A percentile compares a stretch with the other conserved stretches of the same genome.
Evolutionary conservation across 495 filamentous ascomycete species (phyloP).

Genomic region (Recurvomyces mirabilis): DNA sequence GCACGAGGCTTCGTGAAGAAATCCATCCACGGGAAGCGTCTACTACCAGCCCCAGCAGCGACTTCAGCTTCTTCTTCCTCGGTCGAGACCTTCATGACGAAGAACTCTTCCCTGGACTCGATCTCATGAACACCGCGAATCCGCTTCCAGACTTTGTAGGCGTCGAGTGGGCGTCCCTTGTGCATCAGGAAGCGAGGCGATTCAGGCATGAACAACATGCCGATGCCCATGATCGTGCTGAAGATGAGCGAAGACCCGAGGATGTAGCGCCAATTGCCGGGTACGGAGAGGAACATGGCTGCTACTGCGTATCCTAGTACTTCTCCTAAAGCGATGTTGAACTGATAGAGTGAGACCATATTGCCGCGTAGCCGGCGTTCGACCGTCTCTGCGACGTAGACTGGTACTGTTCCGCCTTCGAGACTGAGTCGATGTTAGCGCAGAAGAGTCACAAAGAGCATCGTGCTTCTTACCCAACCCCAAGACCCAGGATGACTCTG

Average conservation of each 20-base stretch:
- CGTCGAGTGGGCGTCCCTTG: slow-evolving; percentile 38
- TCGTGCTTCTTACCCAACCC: slow-evolving; percentile 50
- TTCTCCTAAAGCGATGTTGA: slow-evolving; percentile 53
- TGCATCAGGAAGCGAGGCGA: slow-evolving; percentile 48
- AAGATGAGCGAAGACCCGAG: slow-evolving; percentile 54
- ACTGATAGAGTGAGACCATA: slow-evolving; percentile 50
- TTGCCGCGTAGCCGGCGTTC: slow-evolving; percentile 46
- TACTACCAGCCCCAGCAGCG: slow-evolving; percentile 21
- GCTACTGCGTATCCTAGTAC: slow-evolving; percentile 52
- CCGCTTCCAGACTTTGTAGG: slow-evolving; percentile 49
- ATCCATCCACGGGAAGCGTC: slow-evolving; percentile 46
- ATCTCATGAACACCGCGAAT: slow-evolving; percentile 42
- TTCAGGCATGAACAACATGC: slow-evolving; percentile 51
- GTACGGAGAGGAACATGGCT: slow-evolving; percentile 48
- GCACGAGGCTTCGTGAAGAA: slow-evolving; percentile 49
- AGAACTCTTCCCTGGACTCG: slow-evolving; percentile 48
- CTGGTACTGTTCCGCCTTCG: not conserved
- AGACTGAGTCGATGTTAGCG: not conserved
- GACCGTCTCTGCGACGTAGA: slow-evolving; percentile 43
- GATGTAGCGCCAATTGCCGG: slow-evolving; percentile 53
- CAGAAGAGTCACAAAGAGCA: slow-evolving; percentile 14
- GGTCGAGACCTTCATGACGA: slow-evolving; percentile 48
- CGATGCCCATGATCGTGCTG: slow-evolving; percentile 47
- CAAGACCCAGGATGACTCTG: slow-evolving; percentile 48
- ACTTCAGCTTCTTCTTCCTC: slow-evolving; percentile 34